A percentile compares a stretch with the other conserved stretches of the same genome.
Conservation (phyloP, 768 basidiomycete genomes). For the Cystofilobasidium capitatum region DNA sequence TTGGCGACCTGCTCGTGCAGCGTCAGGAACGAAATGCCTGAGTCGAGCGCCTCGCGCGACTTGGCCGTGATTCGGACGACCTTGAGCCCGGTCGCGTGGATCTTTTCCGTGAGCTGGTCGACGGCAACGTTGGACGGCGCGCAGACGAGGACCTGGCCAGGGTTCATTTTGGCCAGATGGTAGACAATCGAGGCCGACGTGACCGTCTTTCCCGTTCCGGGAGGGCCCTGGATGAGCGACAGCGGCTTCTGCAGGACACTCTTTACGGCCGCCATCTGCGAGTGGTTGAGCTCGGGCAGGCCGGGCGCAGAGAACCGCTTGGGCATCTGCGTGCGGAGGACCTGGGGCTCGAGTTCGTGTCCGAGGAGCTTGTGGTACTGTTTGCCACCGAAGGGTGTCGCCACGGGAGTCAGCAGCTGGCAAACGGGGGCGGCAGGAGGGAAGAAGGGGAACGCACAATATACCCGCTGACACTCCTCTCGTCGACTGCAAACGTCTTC, state of each 20-base stretch:
- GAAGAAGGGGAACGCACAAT: constrained; percentile 55
- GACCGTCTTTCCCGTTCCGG: constrained; percentile 97
- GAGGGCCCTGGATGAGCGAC: constrained; percentile 85
- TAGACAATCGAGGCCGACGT: constrained; percentile 98
- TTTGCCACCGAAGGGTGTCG: not conserved
- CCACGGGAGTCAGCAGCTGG: not conserved
- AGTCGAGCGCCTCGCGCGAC: constrained; percentile 94
- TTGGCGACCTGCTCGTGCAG: constrained; percentile 96
- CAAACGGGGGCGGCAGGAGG: too few relatives aligned
- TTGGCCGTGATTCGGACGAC: constrained; percentile 97
- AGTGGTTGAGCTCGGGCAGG: constrained; percentile 95
- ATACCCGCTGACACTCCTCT: constrained; percentile 97
- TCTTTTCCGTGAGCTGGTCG: constrained; percentile 97
- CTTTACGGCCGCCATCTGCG: constrained; percentile 99
- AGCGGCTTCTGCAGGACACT: constrained; percentile 96
- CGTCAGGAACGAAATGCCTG: constrained; percentile 86
- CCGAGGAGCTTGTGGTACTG: constrained; percentile 98
- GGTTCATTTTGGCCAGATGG: constrained; percentile 98
- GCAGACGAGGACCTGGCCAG: constrained; percentile 95
- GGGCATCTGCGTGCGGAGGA: constrained; percentile 41
- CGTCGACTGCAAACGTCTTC: constrained; percentile 99
- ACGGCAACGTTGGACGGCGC: constrained; percentile 99
- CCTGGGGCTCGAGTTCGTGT: constrained; percentile 92
- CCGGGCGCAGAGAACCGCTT: constrained; percentile 78
- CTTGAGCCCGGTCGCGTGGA: constrained; percentile 96